Conservation (phyloP, 139 green algal genomes). For the Pedinophyceae sp. region DNA sequence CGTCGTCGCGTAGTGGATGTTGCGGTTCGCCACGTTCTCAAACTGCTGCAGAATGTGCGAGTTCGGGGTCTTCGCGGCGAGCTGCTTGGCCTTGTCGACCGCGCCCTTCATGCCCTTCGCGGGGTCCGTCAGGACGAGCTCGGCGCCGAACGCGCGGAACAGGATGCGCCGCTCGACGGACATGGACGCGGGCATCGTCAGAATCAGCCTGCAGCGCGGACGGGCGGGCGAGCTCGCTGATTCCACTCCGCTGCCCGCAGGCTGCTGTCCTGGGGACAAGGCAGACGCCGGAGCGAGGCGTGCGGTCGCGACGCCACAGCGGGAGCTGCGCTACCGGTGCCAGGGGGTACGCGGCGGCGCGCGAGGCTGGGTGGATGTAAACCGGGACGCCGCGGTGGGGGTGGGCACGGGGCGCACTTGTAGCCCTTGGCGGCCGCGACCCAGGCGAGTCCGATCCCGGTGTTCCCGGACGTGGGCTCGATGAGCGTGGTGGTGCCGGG, state of each 20-base stretch:
- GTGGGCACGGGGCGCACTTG: too few species aligned
- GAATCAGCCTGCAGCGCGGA: conserved; percentile 51
- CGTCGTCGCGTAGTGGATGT: conserved; percentile 77
- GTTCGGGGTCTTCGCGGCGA: conserved; percentile 48
- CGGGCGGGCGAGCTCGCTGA: too few species aligned
- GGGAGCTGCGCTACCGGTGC: too few species aligned
- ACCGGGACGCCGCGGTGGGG: too few species aligned
- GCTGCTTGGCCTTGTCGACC: conserved; percentile 81
- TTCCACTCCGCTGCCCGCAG: too few species aligned
- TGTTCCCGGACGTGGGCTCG: conserved; percentile 91
- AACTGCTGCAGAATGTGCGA: conserved; percentile 96
- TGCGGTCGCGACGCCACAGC: too few species aligned
- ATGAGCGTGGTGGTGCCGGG: conserved; percentile 61
- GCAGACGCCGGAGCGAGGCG: too few species aligned
- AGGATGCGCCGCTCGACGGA: conserved; percentile 83
- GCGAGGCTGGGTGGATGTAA: too few species aligned
- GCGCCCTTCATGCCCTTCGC: conserved; percentile 65
- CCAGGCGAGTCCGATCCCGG: conserved; percentile 90
- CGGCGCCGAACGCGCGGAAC: conserved; percentile 75
- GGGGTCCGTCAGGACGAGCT: conserved; percentile 73
- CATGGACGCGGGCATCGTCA: conserved; percentile 99
- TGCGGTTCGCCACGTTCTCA: conserved; percentile 86
- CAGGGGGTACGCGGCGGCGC: too few species aligned
- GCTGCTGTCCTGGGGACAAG: too few species aligned
- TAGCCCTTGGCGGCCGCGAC: conserved; percentile 86